Evolutionary conservation across 352 stramenopile species (phyloP), one percentile per base, ranked within the genome.

Genomic region (Pythium coloratum): DNA sequence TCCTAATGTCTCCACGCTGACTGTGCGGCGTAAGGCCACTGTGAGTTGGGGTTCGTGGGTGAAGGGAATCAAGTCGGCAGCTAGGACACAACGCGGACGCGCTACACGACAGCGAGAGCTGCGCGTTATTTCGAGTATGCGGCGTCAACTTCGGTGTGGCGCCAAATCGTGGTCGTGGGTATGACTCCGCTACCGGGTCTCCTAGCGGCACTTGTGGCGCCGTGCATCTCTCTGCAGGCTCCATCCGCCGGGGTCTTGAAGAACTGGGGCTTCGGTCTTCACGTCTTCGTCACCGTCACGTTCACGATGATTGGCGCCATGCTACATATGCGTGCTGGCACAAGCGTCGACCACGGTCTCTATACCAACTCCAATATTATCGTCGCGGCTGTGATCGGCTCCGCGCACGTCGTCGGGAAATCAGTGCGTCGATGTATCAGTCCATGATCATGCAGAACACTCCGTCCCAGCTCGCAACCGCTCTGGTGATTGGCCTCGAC

Each of bases 361-460:
- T 38, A 56, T 24, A 33, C 49, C 3, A 36, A 36, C 54, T 46
- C 47, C 6, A 32, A 32, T 14, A 20, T 36, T 8, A 9, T 46
- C 12, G 6, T 47, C 2, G 28, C 36, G 28, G 32, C 5, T n/a
- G 28, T n/a, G 13, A 8, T 59, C 16, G 53, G 53, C 2, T 44
- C 14, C 7, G 7, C 10, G 24, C 28, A 59, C 14, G 6, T 55
- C 2, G 18, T 36, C 4, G 28, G 12, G 61, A 67, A 36, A 61
- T 67, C 7, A 55, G 50, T 26, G 50, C 38, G 18, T 16, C 12
- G 0, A 55, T 67, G 49, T 67, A 67, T 28, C 61, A 67, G 30
- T 14, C 61, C 2, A 61, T 67, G 49, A 42, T 67, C 61, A 67
- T 67, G 61, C 61, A 60, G 38, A 61, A 6, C 34, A 46, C 34